A percentile compares a stretch with the other conserved stretches of the same genome.
Evolutionary conservation across 116 monocot genomes (phyloP).

Genomic region (Phalaenopsis hybrid): DNA sequence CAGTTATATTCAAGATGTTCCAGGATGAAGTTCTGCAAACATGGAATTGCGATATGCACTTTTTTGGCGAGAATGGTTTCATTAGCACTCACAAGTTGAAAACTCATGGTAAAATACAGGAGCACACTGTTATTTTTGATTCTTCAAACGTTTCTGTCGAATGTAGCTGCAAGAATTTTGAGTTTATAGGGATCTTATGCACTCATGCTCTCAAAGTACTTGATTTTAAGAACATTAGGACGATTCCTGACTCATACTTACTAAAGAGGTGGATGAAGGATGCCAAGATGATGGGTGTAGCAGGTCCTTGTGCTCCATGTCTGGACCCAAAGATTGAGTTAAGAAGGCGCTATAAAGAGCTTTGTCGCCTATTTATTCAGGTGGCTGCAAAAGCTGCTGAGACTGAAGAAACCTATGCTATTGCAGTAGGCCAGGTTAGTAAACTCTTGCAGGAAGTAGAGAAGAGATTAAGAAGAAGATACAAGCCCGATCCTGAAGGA

Average conservation of each 20-base stretch:
- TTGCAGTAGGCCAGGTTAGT: slow-evolving; percentile 8
- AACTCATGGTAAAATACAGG: slow-evolving; percentile 20
- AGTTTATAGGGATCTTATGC: slow-evolving; percentile 31
- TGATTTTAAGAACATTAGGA: slow-evolving; percentile 44
- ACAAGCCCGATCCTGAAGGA: slow-evolving; percentile 3
- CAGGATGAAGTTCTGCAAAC: slow-evolving; percentile 30
- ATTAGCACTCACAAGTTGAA: slow-evolving; percentile 34
- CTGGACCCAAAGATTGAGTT: slow-evolving; percentile 4
- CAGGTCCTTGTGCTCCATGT: not conserved
- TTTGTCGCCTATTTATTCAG: slow-evolving; percentile 9
- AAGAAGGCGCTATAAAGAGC: slow-evolving; percentile 10
- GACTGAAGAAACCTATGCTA: slow-evolving; percentile 15
- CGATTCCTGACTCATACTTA: slow-evolving; percentile 34
- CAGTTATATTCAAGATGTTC: slow-evolving; percentile 37
- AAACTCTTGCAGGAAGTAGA: slow-evolving; percentile 9
- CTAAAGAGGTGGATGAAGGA: slow-evolving; percentile 49
- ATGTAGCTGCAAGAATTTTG: slow-evolving; percentile 45
- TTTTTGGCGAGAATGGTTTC: slow-evolving; percentile 29
- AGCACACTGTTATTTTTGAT: slow-evolving; percentile 41
- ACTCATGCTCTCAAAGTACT: slow-evolving; percentile 44
- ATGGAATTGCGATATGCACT: slow-evolving; percentile 27
- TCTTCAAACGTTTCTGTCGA: slow-evolving; percentile 29
- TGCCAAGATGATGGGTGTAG: slow-evolving; percentile 17
- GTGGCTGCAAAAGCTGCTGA: slow-evolving; percentile 10
- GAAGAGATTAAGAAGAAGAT: slow-evolving; percentile 8